A percentile compares a stretch with the other conserved stretches of the same genome.
phyloP scores from a whole-genome alignment of 2,329 filamentous ascomycete genomes.

The Graphilbum sp. region DNA sequence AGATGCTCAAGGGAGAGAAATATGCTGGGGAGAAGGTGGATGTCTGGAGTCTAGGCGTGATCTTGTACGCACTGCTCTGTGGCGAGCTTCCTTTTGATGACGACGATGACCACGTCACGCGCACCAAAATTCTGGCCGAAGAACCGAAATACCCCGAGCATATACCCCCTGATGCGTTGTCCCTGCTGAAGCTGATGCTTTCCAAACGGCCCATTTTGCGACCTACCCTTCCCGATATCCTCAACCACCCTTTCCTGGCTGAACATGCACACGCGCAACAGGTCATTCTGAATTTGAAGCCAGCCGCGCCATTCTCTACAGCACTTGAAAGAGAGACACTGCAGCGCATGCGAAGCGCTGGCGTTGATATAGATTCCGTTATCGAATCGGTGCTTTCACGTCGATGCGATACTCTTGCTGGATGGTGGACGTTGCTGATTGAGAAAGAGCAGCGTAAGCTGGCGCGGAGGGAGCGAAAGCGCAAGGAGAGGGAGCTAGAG shows the following conservation, averaged over 20 bases:
- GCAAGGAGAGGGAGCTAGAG: constrained; percentile 71
- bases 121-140: constrained; percentile 66
- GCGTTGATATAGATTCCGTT: constrained; percentile 84
- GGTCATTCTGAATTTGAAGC: constrained; percentile 69
- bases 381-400: constrained; percentile 88
- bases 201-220: constrained; percentile 79
- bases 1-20: constrained; percentile 97
- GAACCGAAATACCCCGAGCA: constrained; percentile 76
- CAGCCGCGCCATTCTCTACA: constrained; percentile 70
- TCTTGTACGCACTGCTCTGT: constrained; percentile 66
- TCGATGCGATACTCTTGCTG: constrained; percentile 75
- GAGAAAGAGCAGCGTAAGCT: constrained; percentile 92
- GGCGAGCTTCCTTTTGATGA: constrained; percentile 92
- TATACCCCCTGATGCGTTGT: constrained; percentile 60
- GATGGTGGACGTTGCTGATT: constrained; percentile 89
- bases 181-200: constrained; percentile 62
- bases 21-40: constrained; percentile 97
- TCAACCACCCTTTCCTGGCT: constrained; percentile 72
- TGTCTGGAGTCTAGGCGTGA: constrained; percentile 82
- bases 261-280: constrained; percentile 82
- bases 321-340: constrained; percentile 78
- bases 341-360: constrained; percentile 81
- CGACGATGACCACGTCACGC: constrained; percentile 78
- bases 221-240: constrained; percentile 68
- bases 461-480: constrained; percentile 59